Conservation (phyloP, 306 rosid species). For the Coriaria nepalensis region DNA sequence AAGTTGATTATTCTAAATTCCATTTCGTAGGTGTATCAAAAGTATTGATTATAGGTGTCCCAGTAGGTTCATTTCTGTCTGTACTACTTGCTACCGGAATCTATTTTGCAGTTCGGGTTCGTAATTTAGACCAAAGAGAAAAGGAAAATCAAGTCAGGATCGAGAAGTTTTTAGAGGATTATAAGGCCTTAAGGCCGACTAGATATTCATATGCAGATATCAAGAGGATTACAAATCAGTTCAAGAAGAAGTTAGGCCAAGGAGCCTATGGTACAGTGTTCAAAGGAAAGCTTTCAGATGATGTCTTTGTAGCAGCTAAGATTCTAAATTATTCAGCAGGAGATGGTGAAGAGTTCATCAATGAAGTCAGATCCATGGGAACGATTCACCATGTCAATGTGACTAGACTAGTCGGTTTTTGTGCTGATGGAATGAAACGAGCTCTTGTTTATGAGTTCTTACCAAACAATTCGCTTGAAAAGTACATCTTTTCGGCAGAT, state of each 20-base stretch:
- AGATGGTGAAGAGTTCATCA: too few species aligned
- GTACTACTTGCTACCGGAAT: neutral
- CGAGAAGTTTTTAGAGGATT: neutral
- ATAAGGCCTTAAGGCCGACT: neutral
- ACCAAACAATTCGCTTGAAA: slow-evolving; percentile 23
- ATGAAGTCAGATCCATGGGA: slow-evolving; percentile 26
- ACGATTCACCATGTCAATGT: slow-evolving; percentile 31
- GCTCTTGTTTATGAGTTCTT: slow-evolving; percentile 30
- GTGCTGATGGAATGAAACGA: slow-evolving; percentile 26
- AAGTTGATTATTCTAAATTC: neutral
- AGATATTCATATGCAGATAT: neutral
- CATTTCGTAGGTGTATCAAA: neutral
- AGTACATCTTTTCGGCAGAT: slow-evolving; percentile 12
- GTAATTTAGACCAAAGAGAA: neutral
- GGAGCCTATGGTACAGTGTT: neutral
- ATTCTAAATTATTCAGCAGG: neutral
- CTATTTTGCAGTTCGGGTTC: neutral
- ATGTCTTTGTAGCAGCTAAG: neutral
- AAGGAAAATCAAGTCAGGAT: neutral
- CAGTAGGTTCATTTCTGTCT: neutral
- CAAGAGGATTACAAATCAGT: neutral
- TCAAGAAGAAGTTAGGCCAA: neutral
- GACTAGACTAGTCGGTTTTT: slow-evolving; percentile 29
- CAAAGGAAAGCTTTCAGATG: neutral
- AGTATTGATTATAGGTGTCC: neutral